These are phyloP conservation scores for Teunomyces gatunensis DNA, from an alignment of 805 yeast species.

Conservation along the genomic window DNA sequence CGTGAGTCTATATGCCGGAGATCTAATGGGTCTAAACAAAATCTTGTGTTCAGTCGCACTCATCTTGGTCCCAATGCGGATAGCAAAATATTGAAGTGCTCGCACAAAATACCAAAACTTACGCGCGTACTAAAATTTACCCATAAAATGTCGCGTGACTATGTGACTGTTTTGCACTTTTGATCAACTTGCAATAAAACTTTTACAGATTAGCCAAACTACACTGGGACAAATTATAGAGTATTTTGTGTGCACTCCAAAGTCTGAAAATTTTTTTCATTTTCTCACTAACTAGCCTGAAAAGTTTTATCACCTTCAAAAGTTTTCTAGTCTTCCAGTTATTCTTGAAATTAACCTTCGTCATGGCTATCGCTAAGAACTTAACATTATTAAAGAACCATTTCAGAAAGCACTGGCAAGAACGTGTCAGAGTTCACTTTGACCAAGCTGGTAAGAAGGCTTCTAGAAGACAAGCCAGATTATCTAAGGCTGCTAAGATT, in stretches of 20 bases:
- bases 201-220: slow-evolving; percentile 2
- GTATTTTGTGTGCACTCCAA: background rate
- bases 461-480: slow-evolving; percentile 94
- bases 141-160: background rate
- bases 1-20: slow-evolving; percentile 3
- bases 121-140: background rate
- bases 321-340: slow-evolving; percentile 4
- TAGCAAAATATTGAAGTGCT: background rate
- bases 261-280: slow-evolving; percentile 14
- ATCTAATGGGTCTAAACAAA: background rate
- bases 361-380: slow-evolving; percentile 94
- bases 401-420: slow-evolving; percentile 99
- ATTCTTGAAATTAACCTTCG: slow-evolving; percentile 16
- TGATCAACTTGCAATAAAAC: background rate
- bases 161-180: slow-evolving; percentile 3
- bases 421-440: slow-evolving; percentile 98
- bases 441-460: slow-evolving; percentile 99
- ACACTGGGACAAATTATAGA: background rate
- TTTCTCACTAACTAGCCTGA: slow-evolving; percentile 2
- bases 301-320: slow-evolving; percentile 2
- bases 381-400: slow-evolving; percentile 99
- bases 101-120: background rate
- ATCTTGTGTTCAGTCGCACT: background rate
- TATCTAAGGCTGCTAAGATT: slow-evolving; percentile 85
- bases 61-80: background rate